These are phyloP conservation scores for Monosporascus cannonballus DNA, from an alignment of 2,329 filamentous ascomycete species.

Conservation along the genomic window DNA sequence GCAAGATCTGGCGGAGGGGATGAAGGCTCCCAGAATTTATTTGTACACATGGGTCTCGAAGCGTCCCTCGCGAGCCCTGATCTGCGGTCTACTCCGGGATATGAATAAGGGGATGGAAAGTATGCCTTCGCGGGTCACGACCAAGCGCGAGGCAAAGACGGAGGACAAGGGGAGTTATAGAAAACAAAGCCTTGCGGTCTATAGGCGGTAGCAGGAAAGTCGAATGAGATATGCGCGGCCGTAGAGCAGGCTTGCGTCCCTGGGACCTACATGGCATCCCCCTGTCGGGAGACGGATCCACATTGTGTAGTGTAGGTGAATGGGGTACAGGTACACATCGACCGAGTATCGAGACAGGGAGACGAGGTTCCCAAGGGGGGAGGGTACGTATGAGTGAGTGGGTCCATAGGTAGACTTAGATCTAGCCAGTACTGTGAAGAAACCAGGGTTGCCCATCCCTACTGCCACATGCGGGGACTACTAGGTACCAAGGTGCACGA, in stretches of 20 bases:
- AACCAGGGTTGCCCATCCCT: background rate
- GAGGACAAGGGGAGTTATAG: slow-evolving; percentile 20
- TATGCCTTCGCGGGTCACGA: slow-evolving; percentile 13
- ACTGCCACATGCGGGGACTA: slow-evolving; percentile 12
- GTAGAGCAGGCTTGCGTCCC: slow-evolving; percentile 11
- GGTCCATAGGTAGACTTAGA: slow-evolving; percentile 9
- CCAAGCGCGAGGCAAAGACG: slow-evolving; percentile 12
- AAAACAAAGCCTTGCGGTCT: slow-evolving; percentile 13
- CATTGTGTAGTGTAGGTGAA: slow-evolving; percentile 4
- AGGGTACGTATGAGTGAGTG: background rate
- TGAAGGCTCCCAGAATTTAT: slow-evolving; percentile 15
- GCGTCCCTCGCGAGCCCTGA: slow-evolving; percentile 4
- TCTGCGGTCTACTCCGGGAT: slow-evolving; percentile 1
- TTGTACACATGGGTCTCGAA: slow-evolving; percentile 15
- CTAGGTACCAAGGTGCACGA: slow-evolving; percentile 11
- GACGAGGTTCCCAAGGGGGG: slow-evolving; percentile 11
- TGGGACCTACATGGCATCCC: slow-evolving; percentile 9
- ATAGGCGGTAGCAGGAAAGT: slow-evolving; percentile 11
- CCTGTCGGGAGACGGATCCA: slow-evolving; percentile 2
- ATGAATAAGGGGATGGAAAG: slow-evolving; percentile 7
- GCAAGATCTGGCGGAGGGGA: slow-evolving; percentile 9
- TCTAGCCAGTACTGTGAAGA: slow-evolving; percentile 11
- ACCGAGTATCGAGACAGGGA: slow-evolving; percentile 7
- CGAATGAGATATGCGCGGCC: slow-evolving; percentile 11
- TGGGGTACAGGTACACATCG: slow-evolving; percentile 12